phyloP scores from a whole-genome alignment of 345 rosid genomes.

The Carallia pectinifolia region DNA sequence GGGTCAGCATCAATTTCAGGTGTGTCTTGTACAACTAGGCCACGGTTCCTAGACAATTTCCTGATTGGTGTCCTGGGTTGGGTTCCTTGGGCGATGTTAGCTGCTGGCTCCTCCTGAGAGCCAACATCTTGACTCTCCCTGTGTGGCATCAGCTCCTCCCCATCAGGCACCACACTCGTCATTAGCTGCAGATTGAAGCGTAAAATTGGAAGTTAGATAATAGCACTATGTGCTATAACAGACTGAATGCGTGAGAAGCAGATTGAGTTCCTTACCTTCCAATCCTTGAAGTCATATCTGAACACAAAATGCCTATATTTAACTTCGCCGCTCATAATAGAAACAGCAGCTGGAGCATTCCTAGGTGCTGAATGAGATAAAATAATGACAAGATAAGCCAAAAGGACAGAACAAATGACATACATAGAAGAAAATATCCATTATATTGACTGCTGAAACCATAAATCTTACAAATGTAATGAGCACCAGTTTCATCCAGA shows the following conservation, averaged over 20 bases:
- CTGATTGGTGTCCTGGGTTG: constrained; percentile 68
- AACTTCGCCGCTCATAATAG: constrained; percentile 59
- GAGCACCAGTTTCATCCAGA: constrained; percentile 59
- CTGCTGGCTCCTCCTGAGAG: constrained; percentile 35
- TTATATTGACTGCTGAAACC: neutral
- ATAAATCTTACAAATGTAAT: constrained; percentile 62
- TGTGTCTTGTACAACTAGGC: constrained; percentile 49
- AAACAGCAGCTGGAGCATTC: constrained; percentile 69
- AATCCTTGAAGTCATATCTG: constrained; percentile 80
- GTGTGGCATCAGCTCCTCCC: constrained; percentile 78
- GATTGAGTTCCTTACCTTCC: constrained; percentile 58
- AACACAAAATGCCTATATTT: constrained; percentile 76
- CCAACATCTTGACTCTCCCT: constrained; percentile 26
- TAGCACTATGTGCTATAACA: neutral
- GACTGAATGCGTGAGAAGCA: neutral
- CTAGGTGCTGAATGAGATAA: constrained; percentile 53
- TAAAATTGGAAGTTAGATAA: neutral
- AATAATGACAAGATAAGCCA: neutral
- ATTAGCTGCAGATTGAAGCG: constrained; percentile 43
- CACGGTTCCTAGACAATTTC: constrained; percentile 75
- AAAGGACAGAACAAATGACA: neutral
- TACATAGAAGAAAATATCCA: neutral
- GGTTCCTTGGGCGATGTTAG: constrained; percentile 29
- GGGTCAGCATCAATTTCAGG: constrained; percentile 2
- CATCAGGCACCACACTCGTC: constrained; percentile 47